Evolutionary conservation across 257 asterid genomes (phyloP), one percentile per base, ranked within the genome.

Genomic region (Penstemon barbatus): DNA sequence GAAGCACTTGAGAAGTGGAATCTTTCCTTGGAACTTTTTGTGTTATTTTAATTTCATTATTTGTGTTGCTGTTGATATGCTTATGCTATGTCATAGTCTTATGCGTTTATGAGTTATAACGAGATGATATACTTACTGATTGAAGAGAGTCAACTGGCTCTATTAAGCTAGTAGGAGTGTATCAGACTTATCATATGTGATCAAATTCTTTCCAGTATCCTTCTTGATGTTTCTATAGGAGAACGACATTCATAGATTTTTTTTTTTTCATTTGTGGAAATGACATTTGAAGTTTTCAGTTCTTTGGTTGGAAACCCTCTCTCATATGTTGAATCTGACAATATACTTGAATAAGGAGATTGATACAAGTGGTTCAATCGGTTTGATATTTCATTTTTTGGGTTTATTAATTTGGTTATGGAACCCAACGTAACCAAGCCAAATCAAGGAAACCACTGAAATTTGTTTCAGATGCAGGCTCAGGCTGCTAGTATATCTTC

Each of bases 401-500:
- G 33, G 33, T 25, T 25, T 1, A 25, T 25, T 25, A 25, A 25
- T 25, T 25, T 57, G 63, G 9, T 56, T 18, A 25, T 25, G 38
- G 10, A 25, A 56, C 6, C 65, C 13, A 37, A 25, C 33, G 3
- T 25, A 25, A 25, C 33, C 33, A 25, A 25, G 2, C 33, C 33
- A 25, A 25, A 25, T 25, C 33, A 25, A 25, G 33, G 33, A 25
- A 25, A 25, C 33, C 2, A 25, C 33, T 25, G 33, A 25, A 25
- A 25, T 12, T 40, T 41, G 15, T 48, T 0, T 59, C 3, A 3
- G 80, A 85, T 90, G 97, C 97, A 90, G 77, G 95, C 94, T 58
- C 96, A 88, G 81, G 95, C 90, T 71, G 83, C 94, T 40, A 83
- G 78, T 66, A 93, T 90, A 96, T 96, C 97, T 77, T 77, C 97